A percentile compares a stretch with the other conserved stretches of the same genome.
Evolutionary conservation across 2,329 filamentous ascomycete genomes (phyloP).

Genomic region (Monascus ruber): DNA sequence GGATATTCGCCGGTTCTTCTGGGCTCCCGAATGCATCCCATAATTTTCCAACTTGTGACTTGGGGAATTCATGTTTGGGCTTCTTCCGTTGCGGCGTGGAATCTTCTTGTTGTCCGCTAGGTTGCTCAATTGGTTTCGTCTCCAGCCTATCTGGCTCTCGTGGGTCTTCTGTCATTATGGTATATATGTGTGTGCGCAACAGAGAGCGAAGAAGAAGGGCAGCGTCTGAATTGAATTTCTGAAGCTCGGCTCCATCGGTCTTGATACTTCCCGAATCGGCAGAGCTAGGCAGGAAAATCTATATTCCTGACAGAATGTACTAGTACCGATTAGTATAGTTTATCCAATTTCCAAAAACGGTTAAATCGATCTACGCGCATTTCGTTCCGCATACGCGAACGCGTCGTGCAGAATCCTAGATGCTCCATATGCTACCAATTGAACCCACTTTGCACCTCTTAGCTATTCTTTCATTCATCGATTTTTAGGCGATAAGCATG

Average conservation of each 20-base stretch:
- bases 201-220: background rate
- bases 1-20: conserved; percentile 40
- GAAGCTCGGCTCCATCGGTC: background rate
- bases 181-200: background rate
- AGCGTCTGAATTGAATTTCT: background rate
- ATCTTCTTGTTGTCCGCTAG: conserved; percentile 1
- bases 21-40: conserved; percentile 38
- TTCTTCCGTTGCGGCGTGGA: conserved; percentile 15
- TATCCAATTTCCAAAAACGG: background rate
- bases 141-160: conserved; percentile 13
- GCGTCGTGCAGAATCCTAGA: background rate
- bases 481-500: background rate
- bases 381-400: background rate
- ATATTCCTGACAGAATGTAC: no score
- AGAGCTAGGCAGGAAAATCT: no score
- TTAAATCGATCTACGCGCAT: background rate
- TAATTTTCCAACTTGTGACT: conserved; percentile 37
- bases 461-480: no score
- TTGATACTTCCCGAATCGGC: background rate
- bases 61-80: conserved; percentile 31
- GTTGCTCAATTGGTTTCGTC: conserved; percentile 8
- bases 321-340: background rate
- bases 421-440: no score
- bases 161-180: conserved; percentile 30
- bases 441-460: no score